A percentile compares a stretch with the other conserved stretches of the same genome.
Evolutionary conservation across 768 basidiomycete genomes (phyloP).

Genomic region (Tricholomella constricta): DNA sequence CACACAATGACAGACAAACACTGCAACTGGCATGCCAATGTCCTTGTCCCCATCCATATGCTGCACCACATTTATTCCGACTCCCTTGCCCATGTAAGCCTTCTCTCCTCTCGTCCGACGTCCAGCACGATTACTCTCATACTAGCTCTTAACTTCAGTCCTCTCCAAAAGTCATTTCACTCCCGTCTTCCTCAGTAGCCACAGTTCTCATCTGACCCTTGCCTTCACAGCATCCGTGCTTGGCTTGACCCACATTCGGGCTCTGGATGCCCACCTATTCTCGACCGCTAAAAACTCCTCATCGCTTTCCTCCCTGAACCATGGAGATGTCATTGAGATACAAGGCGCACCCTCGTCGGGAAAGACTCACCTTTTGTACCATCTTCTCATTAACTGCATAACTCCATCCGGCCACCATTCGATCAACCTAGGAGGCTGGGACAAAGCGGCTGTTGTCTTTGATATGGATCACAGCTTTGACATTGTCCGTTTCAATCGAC

Average conservation of each 20-base stretch:
- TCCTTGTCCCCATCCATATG: slow-evolving; percentile 9
- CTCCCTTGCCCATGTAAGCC: slow-evolving; percentile 35
- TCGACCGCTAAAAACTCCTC: slow-evolving; percentile 5
- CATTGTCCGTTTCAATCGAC: slow-evolving; percentile 48
- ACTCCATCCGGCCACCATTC: slow-evolving; percentile 41
- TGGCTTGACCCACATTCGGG: slow-evolving; percentile 14
- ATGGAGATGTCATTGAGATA: slow-evolving; percentile 73
- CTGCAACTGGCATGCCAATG: slow-evolving; percentile 2
- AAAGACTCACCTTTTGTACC: slow-evolving; percentile 78
- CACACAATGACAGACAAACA: slow-evolving; percentile 14
- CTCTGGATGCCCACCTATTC: slow-evolving; percentile 29
- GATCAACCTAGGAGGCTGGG: slow-evolving; percentile 55
- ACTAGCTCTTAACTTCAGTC: slow-evolving; percentile 11
- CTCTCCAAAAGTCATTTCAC: not conserved
- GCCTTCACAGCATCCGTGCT: not conserved
- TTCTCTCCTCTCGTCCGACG: not conserved
- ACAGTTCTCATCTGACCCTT: not conserved
- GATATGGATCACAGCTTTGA: slow-evolving; percentile 74
- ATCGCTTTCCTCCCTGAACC: slow-evolving; percentile 23
- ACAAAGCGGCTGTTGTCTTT: slow-evolving; percentile 63
- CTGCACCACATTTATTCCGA: slow-evolving; percentile 39
- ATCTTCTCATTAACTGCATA: slow-evolving; percentile 60
- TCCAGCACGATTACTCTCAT: not conserved
- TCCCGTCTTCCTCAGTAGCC: not conserved
- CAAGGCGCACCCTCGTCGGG: slow-evolving; percentile 76